Evolutionary conservation across 352 stramenopile species (phyloP).

Genomic region (Phytopythium cucurbitacearum): DNA sequence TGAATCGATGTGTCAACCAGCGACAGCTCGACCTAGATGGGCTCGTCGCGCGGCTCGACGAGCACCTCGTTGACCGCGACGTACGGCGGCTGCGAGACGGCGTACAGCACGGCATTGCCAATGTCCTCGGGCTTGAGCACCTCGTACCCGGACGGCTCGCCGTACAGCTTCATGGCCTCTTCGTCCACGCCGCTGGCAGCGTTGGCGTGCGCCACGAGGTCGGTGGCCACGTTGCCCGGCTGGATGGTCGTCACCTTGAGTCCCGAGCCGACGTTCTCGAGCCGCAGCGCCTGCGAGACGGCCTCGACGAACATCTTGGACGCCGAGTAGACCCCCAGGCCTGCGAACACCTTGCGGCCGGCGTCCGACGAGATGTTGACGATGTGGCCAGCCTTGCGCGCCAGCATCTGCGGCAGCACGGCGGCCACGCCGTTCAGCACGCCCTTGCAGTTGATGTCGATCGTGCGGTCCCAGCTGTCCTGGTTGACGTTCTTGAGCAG

Average conservation of each 20-base stretch:
- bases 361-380: slow-evolving; percentile 87
- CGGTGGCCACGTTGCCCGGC: slow-evolving; percentile 90
- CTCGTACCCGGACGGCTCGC: slow-evolving; percentile 50
- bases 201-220: slow-evolving; percentile 85
- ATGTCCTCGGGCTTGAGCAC: slow-evolving; percentile 85
- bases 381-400: slow-evolving; percentile 73
- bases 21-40: slow-evolving; percentile 29
- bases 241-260: slow-evolving; percentile 89
- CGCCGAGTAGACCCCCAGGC: slow-evolving; percentile 85
- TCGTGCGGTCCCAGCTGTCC: slow-evolving; percentile 90
- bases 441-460: slow-evolving; percentile 94
- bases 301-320: slow-evolving; percentile 93
- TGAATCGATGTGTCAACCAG: too few relatives aligned
- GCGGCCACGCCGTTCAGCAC: slow-evolving; percentile 84
- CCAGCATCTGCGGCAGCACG: slow-evolving; percentile 71
- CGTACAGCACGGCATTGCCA: slow-evolving; percentile 83
- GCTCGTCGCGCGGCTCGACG: slow-evolving; percentile 87
- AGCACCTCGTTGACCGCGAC: slow-evolving; percentile 90
- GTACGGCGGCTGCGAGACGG: slow-evolving; percentile 79
- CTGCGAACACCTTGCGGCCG: slow-evolving; percentile 75
- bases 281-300: slow-evolving; percentile 77
- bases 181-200: slow-evolving; percentile 59
- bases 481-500: slow-evolving; percentile 87
- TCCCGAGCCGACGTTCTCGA: slow-evolving; percentile 84
- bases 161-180: slow-evolving; percentile 76